These are phyloP conservation scores for Cyberlindnera maritima DNA, from an alignment of 805 yeast genomes.

Conservation along the genomic window DNA sequence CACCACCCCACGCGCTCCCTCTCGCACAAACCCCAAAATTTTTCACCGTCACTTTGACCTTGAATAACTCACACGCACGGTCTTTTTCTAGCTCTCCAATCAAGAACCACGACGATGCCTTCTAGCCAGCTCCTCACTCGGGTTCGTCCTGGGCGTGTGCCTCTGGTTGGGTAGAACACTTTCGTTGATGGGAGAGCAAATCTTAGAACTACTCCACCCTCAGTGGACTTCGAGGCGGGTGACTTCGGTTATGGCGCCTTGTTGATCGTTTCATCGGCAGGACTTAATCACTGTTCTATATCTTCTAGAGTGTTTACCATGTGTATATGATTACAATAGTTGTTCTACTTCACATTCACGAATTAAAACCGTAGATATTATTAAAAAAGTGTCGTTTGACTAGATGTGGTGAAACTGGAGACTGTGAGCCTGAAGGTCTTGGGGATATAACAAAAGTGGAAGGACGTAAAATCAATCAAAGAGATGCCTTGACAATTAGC, in stretches of 20 bases:
- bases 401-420: not conserved
- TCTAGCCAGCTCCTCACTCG: constrained; percentile 27
- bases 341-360: not conserved
- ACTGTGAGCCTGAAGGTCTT: no score
- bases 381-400: not conserved
- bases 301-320: constrained; percentile 3
- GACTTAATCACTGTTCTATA: constrained; percentile 32
- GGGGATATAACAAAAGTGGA: not conserved
- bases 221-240: constrained; percentile 20
- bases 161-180: constrained; percentile 29
- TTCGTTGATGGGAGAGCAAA: constrained; percentile 29
- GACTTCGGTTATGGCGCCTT: not conserved
- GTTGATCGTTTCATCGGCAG: constrained; percentile 10
- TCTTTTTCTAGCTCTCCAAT: constrained; percentile 6
- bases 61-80: not conserved
- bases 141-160: constrained; percentile 33
- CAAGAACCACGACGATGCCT: constrained; percentile 26
- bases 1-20: not conserved
- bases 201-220: constrained; percentile 31
- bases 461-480: not conserved
- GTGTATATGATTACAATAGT: not conserved
- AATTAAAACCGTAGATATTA: not conserved
- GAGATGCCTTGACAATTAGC: not conserved
- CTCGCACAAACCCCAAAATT: not conserved
- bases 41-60: not conserved